phyloP scores from a whole-genome alignment of 2,329 filamentous ascomycete genomes.

The Sordariomycetes sp. region DNA sequence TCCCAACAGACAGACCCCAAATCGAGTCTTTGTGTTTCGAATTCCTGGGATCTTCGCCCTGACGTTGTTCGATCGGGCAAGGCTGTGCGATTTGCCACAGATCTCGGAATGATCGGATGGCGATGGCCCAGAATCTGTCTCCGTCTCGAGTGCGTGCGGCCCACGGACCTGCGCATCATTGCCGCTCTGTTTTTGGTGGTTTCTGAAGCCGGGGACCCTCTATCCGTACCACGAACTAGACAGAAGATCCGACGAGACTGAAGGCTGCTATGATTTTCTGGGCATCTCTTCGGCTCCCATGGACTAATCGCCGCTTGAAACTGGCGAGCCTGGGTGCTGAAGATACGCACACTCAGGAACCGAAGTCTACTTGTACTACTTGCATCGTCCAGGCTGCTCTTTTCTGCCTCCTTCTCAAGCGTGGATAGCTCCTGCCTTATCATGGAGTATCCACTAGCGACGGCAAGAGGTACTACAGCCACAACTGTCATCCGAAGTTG shows the following conservation, averaged over 20 bases:
- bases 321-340: no score
- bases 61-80: background rate
- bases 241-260: background rate
- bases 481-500: background rate
- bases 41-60: background rate
- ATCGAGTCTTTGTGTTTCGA: background rate
- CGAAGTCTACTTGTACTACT: no score
- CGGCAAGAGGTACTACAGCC: background rate
- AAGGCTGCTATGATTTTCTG: background rate
- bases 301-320: background rate
- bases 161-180: background rate
- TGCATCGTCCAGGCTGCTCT: no score
- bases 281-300: background rate
- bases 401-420: no score
- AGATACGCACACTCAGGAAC: no score
- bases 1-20: conserved; percentile 1
- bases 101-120: background rate
- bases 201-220: background rate
- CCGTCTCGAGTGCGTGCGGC: background rate
- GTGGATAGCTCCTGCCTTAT: background rate
- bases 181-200: background rate
- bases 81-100: background rate
- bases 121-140: background rate
- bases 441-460: background rate
- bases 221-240: background rate